Percentiles rank a stretch among this genome's conserved stretches.
Conservation (phyloP, 2,329 filamentous ascomycete species). For the Nothophaeocryptopus gaeumannii region DNA sequence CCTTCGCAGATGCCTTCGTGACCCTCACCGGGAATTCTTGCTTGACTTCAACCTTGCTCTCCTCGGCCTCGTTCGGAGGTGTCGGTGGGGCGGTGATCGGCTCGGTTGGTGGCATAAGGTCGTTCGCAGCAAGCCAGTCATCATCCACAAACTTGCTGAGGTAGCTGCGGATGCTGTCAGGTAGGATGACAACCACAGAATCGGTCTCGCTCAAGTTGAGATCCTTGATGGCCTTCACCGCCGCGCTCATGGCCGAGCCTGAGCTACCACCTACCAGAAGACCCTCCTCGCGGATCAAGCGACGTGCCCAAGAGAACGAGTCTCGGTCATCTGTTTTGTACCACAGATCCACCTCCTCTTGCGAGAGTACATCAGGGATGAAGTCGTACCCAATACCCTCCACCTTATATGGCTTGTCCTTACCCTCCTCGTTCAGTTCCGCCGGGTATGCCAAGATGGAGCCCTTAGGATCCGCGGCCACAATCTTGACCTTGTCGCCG, state of each 20-base stretch:
- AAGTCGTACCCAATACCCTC: conserved; percentile 99
- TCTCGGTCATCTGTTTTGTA: conserved; percentile 96
- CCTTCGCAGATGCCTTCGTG: conserved; percentile 15
- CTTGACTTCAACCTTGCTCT: conserved; percentile 27
- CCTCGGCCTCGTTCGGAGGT: conserved; percentile 35
- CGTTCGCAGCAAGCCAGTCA: conserved; percentile 96
- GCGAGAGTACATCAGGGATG: conserved; percentile 87
- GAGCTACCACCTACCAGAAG: conserved; percentile 90
- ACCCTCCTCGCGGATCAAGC: conserved; percentile 90
- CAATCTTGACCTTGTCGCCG: conserved; percentile 77
- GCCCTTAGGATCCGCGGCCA: conserved; percentile 88
- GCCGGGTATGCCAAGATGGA: conserved; percentile 85
- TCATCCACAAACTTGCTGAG: conserved; percentile 98
- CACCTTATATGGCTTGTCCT: conserved; percentile 89
- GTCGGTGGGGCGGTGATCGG: conserved; percentile 40
- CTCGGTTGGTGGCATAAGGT: conserved; percentile 69
- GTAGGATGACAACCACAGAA: conserved; percentile 83
- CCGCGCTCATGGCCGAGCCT: conserved; percentile 83
- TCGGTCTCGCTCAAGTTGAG: conserved; percentile 76
- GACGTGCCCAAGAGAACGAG: conserved; percentile 84
- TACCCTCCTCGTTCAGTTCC: conserved; percentile 71
- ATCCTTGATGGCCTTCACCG: conserved; percentile 73
- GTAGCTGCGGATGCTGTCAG: conserved; percentile 96
- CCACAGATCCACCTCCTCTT: conserved; percentile 80
- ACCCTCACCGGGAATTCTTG: conserved; percentile 25